Evolutionary conservation across 805 yeast species (phyloP).

Genomic region (Vanderwaltozyma tropicalis): DNA sequence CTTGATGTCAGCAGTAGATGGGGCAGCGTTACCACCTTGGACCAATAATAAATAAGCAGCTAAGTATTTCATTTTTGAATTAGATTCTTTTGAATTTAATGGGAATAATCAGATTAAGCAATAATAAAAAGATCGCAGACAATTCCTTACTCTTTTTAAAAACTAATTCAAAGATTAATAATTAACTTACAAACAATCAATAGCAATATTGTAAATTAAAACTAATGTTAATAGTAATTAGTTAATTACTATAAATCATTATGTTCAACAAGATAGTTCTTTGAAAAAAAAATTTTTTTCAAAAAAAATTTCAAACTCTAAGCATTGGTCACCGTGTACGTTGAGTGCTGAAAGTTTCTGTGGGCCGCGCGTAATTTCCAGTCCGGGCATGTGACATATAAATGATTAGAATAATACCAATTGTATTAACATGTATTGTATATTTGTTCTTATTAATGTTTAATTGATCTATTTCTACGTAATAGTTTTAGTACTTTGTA

Average conservation of each 20-base stretch:
- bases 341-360: conserved; percentile 8
- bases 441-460: not conserved
- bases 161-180: too few species aligned
- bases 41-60: conserved; percentile 87
- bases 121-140: conserved; percentile 29
- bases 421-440: too few species aligned
- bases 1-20: conserved; percentile 70
- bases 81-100: conserved; percentile 5
- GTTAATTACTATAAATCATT: not conserved
- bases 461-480: conserved; percentile 3
- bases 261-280: conserved; percentile 1
- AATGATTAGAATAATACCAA: too few species aligned
- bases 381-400: not conserved
- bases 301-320: too few species aligned
- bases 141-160: conserved; percentile 25
- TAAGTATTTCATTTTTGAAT: conserved; percentile 62
- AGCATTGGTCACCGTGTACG: conserved; percentile 4
- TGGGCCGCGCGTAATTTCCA: not conserved
- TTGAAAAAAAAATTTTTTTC: too few species aligned
- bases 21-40: conserved; percentile 78
- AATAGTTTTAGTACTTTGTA: conserved; percentile 40
- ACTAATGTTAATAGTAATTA: not conserved
- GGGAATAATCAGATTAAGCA: conserved; percentile 31
- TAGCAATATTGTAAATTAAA: conserved; percentile 4
- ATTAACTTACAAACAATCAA: not conserved